Conservation (phyloP, 345 rosid species). For the Citropsis articulata region DNA sequence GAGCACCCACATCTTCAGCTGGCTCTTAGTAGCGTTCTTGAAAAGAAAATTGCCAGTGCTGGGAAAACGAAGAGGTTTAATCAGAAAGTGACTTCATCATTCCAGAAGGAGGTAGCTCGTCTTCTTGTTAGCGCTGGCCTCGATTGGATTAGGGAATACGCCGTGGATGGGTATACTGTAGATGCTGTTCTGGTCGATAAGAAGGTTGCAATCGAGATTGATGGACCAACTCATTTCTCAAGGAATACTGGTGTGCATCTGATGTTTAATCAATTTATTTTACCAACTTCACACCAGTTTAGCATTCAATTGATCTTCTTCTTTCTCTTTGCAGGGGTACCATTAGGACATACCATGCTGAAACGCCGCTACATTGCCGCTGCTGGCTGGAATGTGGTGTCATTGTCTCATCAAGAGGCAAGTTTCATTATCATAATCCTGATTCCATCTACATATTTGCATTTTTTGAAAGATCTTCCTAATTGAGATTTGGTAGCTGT, state of each 20-base stretch:
- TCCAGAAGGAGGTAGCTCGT: slow-evolving; percentile 84
- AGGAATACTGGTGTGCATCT: slow-evolving; percentile 64
- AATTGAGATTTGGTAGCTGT: not conserved
- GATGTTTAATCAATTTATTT: not conserved
- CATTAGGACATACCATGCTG: slow-evolving; percentile 85
- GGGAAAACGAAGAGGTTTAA: slow-evolving; percentile 85
- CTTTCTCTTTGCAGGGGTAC: slow-evolving; percentile 51
- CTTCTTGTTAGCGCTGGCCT: slow-evolving; percentile 86
- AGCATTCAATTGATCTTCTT: not conserved
- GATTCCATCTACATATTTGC: not conserved
- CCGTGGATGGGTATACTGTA: slow-evolving; percentile 65
- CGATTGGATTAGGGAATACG: slow-evolving; percentile 77
- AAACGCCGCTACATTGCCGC: slow-evolving; percentile 72
- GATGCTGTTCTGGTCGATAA: slow-evolving; percentile 83
- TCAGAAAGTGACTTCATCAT: slow-evolving; percentile 79
- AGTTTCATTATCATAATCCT: slow-evolving; percentile 18
- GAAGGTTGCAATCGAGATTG: slow-evolving; percentile 86
- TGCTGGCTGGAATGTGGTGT: slow-evolving; percentile 85
- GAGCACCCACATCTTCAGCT: slow-evolving; percentile 77
- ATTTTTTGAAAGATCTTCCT: not conserved
- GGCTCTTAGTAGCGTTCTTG: slow-evolving; percentile 49
- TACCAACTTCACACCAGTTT: not conserved
- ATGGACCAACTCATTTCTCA: slow-evolving; percentile 93
- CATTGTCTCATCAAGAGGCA: slow-evolving; percentile 80
- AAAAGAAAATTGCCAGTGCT: slow-evolving; percentile 59